These are phyloP conservation scores for Neurospora pannonica DNA, from an alignment of 495 filamentous ascomycete species.

Conservation along the genomic window DNA sequence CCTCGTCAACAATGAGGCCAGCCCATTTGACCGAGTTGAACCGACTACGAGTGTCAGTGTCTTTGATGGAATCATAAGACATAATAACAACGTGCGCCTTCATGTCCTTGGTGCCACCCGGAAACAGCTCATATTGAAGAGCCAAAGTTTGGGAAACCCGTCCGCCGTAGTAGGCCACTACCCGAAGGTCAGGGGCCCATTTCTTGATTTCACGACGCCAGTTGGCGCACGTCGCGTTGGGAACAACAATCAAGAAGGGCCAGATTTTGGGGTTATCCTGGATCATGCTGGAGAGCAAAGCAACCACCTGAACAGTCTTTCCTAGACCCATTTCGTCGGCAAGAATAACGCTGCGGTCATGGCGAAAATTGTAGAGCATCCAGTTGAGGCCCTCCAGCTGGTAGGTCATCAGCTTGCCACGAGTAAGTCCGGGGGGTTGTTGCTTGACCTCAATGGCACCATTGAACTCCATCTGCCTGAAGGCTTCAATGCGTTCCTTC, in stretches of 20 bases:
- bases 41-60: conserved; percentile 50
- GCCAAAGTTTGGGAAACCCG: conserved; percentile 59
- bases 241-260: conserved; percentile 89
- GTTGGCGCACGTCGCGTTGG: conserved; percentile 90
- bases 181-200: conserved; percentile 79
- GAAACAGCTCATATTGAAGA: conserved; percentile 75
- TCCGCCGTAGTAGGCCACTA: conserved; percentile 85
- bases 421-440: conserved; percentile 65
- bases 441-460: conserved; percentile 52
- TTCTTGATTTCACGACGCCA: conserved; percentile 95
- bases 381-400: conserved; percentile 93
- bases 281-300: conserved; percentile 67
- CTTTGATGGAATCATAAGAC: conserved; percentile 79
- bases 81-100: conserved; percentile 88
- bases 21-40: conserved; percentile 70
- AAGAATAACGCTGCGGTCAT: conserved; percentile 77
- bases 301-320: conserved; percentile 94
- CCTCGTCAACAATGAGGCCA: conserved; percentile 89
- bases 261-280: conserved; percentile 67
- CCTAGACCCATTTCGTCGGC: conserved; percentile 99
- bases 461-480: conserved; percentile 56
- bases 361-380: conserved; percentile 86
- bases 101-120: conserved; percentile 42
- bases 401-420: conserved; percentile 85
- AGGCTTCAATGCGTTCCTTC: conserved; percentile 50